These are phyloP conservation scores for Metarhizium humberi DNA, from an alignment of 2,329 filamentous ascomycete species.

Conservation along the genomic window DNA sequence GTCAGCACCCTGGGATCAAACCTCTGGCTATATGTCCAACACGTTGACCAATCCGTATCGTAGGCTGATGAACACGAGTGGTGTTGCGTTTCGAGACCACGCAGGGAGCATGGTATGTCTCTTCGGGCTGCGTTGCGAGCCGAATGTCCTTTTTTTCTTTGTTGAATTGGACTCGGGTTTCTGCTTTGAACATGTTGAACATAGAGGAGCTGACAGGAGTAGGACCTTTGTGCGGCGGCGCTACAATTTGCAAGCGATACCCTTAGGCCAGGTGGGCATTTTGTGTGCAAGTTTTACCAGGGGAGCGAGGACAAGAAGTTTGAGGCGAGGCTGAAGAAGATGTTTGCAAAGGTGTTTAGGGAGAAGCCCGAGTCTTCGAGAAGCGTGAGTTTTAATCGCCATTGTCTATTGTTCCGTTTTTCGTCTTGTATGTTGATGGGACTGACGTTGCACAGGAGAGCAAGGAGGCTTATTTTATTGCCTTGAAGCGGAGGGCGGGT, in stretches of 20 bases:
- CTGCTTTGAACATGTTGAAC: background rate
- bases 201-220: background rate
- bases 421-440: background rate
- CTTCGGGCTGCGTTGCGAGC: no score
- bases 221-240: constrained; percentile 88
- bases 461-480: constrained; percentile 81
- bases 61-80: constrained; percentile 99
- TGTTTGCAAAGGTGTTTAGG: constrained; percentile 73
- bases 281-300: constrained; percentile 97
- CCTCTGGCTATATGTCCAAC: constrained; percentile 67
- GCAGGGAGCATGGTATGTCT: constrained; percentile 79
- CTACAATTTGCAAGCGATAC: constrained; percentile 80
- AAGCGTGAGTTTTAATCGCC: constrained; percentile 47
- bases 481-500: constrained; percentile 53
- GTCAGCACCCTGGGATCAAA: constrained; percentile 92
- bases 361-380: constrained; percentile 91
- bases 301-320: constrained; percentile 76
- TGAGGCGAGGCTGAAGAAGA: constrained; percentile 61
- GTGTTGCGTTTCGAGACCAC: constrained; percentile 78
- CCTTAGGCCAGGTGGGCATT: constrained; percentile 72
- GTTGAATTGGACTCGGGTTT: no score
- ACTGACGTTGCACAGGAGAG: constrained; percentile 22
- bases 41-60: constrained; percentile 90
- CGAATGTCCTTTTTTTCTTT: no score
- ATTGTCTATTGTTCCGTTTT: background rate